Evolutionary conservation across 2,329 filamentous ascomycete genomes (phyloP), one percentile per base, ranked within the genome.

Genomic region (Trichophyton benhamiae): DNA sequence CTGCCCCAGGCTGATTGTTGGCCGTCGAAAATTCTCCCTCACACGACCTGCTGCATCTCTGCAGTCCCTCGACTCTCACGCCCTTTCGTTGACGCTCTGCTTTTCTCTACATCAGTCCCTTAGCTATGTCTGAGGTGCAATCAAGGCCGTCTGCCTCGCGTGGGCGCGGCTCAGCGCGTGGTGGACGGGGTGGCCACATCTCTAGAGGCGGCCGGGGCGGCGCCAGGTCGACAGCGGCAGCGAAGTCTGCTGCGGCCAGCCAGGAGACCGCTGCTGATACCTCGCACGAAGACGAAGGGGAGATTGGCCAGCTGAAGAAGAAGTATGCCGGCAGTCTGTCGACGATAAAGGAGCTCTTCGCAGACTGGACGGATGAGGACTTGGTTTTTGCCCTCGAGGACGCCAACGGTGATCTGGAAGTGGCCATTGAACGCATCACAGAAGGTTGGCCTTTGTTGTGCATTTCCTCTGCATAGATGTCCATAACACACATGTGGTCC

Each of bases 301-400:
- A 96, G 76, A 83, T 97, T 67, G 89, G 87, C 72, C 85, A 95
- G 77, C 85, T 97, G 73, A 95, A 95, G 83, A 91, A 89, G 80
- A 86, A 89, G 75, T 94, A 95, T 73, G 83, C 87, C 70, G 79
- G 80, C 71, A 89, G 92, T 78, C 83, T 96, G 69, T 80, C 81
- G 65, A 85, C 87, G 70, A 85, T 99, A 74, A 91, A 89, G 78
- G 91, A 96, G 75, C 86, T 97, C 79, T 96, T 96, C 79, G 85
- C 89, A 63, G 87, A 91, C 76, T 97, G 92, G 94, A 92, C 91
- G 68, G 89, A 96, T 71, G 89, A 91, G 75, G 92, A 97, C 75
- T 84, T 97, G 66, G 85, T 97, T 66, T 94, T 94, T 74, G 91
- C 91, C 65, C 82, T 99, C 63, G 85, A 95, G 75, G 94, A 99